Conservation (phyloP, 306 rosid species). For the Quercus bicolor region DNA sequence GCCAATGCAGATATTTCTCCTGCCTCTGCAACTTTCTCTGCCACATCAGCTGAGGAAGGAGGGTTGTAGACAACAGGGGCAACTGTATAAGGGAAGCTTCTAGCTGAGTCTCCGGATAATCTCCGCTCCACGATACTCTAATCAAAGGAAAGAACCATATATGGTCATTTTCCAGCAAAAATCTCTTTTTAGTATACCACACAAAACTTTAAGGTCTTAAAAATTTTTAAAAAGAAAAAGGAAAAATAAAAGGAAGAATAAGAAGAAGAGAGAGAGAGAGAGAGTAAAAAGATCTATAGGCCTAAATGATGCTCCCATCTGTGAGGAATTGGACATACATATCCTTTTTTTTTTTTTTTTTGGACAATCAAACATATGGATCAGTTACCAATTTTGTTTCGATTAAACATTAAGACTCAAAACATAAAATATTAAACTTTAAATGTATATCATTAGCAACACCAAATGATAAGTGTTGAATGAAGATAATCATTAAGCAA, state of each 20-base stretch:
- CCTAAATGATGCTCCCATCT: neutral
- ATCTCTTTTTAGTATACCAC: neutral
- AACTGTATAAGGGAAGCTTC: slow-evolving; percentile 74
- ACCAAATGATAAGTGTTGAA: neutral
- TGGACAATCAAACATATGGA: neutral
- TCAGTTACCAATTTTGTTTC: neutral
- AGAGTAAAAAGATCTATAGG: no score
- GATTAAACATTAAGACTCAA: neutral
- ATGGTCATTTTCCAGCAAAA: slow-evolving; percentile 4
- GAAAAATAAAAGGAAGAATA: neutral
- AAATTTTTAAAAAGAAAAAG: neutral
- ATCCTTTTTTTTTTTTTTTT: no score
- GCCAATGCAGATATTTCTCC: slow-evolving; percentile 61
- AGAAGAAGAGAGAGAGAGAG: no score
- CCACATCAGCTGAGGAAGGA: slow-evolving; percentile 63
- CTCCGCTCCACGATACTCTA: slow-evolving; percentile 64
- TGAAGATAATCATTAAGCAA: neutral
- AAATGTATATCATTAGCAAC: neutral
- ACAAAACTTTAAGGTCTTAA: neutral
- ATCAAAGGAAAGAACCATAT: slow-evolving; percentile 1
- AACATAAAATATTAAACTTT: neutral
- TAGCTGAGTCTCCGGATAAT: slow-evolving; percentile 40
- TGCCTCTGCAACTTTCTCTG: slow-evolving; percentile 72
- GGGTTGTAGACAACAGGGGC: slow-evolving; percentile 56
- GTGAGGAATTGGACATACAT: neutral